Evolutionary conservation across 2,329 filamentous ascomycete species (phyloP).

Genomic region (Monosporascus sp.): DNA sequence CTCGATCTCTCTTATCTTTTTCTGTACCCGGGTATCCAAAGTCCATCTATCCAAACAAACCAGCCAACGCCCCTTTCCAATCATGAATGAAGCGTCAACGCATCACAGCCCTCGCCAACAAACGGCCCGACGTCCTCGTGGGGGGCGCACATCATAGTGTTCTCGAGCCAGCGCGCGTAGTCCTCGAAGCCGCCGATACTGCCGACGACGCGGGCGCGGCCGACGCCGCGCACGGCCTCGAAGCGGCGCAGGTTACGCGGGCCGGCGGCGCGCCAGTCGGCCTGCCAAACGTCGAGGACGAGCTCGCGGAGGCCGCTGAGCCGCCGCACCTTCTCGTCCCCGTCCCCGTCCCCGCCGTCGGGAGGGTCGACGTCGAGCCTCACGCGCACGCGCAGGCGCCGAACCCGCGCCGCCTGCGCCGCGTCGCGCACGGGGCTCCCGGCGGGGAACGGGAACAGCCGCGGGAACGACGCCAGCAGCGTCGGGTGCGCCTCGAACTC

Average conservation of each 20-base stretch:
- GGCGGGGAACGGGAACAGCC: slow-evolving; percentile 28
- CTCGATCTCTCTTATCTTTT: too few relatives aligned
- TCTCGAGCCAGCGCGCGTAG: slow-evolving; percentile 37
- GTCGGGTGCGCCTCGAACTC: slow-evolving; percentile 37
- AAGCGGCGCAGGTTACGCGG: slow-evolving; percentile 33
- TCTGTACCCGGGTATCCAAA: too few relatives aligned
- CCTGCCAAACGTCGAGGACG: slow-evolving; percentile 34
- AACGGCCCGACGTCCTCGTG: slow-evolving; percentile 10
- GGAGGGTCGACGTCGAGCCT: slow-evolving; percentile 35
- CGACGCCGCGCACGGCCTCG: slow-evolving; percentile 37
- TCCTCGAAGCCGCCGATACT: slow-evolving; percentile 36
- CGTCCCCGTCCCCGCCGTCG: slow-evolving; percentile 24
- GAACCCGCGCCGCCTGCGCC: slow-evolving; percentile 27
- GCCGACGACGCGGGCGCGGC: slow-evolving; percentile 29
- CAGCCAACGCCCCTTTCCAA: neutral
- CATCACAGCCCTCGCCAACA: slow-evolving; percentile 4
- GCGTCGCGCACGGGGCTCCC: slow-evolving; percentile 13
- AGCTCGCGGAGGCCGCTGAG: slow-evolving; percentile 35
- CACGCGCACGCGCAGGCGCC: slow-evolving; percentile 33
- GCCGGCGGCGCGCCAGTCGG: slow-evolving; percentile 32
- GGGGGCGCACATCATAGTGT: slow-evolving; percentile 27
- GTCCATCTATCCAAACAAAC: too few relatives aligned
- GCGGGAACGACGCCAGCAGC: slow-evolving; percentile 36
- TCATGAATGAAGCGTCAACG: neutral
- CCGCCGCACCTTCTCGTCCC: slow-evolving; percentile 8